phyloP scores from a whole-genome alignment of 768 basidiomycete species.

The Russula griseocarnosa region DNA sequence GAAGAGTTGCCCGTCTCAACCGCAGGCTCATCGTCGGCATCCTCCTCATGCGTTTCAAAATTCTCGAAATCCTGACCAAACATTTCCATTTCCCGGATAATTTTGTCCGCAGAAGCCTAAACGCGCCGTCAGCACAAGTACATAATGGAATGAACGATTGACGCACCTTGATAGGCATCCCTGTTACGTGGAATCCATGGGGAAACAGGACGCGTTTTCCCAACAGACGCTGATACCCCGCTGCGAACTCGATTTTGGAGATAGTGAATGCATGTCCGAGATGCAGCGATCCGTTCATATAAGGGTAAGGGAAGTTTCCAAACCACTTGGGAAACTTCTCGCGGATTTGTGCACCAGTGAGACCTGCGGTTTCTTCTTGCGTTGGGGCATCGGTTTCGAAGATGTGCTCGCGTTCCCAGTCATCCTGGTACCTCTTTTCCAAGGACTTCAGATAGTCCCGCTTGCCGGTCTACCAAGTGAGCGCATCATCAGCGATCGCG shows the following conservation, averaged over 20 bases:
- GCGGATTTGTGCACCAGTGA: slow-evolving; percentile 60
- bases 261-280: slow-evolving; percentile 97
- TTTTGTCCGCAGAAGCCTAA: slow-evolving; percentile 95
- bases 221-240: slow-evolving; percentile 92
- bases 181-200: slow-evolving; percentile 96
- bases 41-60: slow-evolving; percentile 50
- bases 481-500: slow-evolving; percentile 4
- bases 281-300: slow-evolving; percentile 98
- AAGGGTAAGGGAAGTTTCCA: slow-evolving; percentile 92
- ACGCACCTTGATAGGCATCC: slow-evolving; percentile 97
- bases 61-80: slow-evolving; percentile 88
- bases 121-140: not conserved
- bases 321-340: slow-evolving; percentile 93
- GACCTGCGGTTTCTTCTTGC: slow-evolving; percentile 56
- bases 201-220: slow-evolving; percentile 95
- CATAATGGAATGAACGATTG: not conserved
- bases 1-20: slow-evolving; percentile 42
- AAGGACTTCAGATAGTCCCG: slow-evolving; percentile 80
- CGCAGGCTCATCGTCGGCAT: slow-evolving; percentile 41
- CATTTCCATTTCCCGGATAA: slow-evolving; percentile 93
- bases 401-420: slow-evolving; percentile 70
- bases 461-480: slow-evolving; percentile 72
- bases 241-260: slow-evolving; percentile 95
- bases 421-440: slow-evolving; percentile 79
- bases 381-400: slow-evolving; percentile 87